Percentiles rank a stretch among this genome's conserved stretches.
Evolutionary conservation across 2,329 filamentous ascomycete genomes (phyloP).

Genomic region (Fusarium ramigenum): DNA sequence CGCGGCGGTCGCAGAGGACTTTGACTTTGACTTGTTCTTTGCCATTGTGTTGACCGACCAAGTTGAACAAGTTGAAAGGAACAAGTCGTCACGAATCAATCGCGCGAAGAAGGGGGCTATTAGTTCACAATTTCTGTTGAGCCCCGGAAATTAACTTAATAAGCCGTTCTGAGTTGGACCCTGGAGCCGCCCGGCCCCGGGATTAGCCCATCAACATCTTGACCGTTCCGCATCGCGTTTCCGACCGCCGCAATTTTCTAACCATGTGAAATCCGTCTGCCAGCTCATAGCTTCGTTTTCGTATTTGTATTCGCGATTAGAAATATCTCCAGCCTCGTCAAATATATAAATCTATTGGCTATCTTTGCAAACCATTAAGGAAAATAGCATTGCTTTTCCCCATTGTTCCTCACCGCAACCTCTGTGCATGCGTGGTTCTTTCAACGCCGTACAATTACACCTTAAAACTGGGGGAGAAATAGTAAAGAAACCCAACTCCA

Average conservation of each 20-base stretch:
- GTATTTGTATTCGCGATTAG: conserved; percentile 38
- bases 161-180: conserved; percentile 20
- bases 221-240: conserved; percentile 16
- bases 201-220: conserved; percentile 27
- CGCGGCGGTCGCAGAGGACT: conserved; percentile 29
- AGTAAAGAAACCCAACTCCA: conserved; percentile 27
- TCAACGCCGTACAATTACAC: conserved; percentile 30
- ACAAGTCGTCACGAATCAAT: background rate
- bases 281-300: conserved; percentile 32
- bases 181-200: conserved; percentile 32
- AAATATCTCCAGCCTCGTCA: background rate
- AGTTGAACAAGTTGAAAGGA: background rate
- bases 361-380: background rate
- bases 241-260: conserved; percentile 21
- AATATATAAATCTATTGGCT: conserved; percentile 24
- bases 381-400: conserved; percentile 7
- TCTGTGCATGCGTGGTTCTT: conserved; percentile 9
- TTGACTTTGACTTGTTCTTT: conserved; percentile 33
- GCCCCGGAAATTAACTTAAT: conserved; percentile 30
- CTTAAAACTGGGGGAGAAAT: conserved; percentile 8
- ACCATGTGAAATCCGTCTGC: conserved; percentile 4
- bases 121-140: conserved; percentile 25
- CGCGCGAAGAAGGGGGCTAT: conserved; percentile 1
- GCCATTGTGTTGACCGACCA: conserved; percentile 21
- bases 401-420: conserved; percentile 18